Evolutionary conservation across 2,329 filamentous ascomycete genomes (phyloP).

Genomic region (Alternaria triticimaculans): DNA sequence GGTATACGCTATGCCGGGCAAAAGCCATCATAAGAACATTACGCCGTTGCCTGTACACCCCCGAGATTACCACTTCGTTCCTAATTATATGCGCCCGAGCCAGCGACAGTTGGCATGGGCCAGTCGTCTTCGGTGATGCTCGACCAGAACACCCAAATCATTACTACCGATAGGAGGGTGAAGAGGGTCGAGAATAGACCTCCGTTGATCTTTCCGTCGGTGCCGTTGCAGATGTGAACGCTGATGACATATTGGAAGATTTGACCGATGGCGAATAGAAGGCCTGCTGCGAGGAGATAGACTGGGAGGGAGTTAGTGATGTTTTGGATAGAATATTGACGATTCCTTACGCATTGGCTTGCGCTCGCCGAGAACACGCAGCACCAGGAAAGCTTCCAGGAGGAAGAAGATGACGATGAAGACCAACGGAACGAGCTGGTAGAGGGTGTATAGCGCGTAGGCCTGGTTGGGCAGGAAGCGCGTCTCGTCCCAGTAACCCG

Average conservation of each 20-base stretch:
- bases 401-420: slow-evolving; percentile 89
- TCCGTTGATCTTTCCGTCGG: slow-evolving; percentile 86
- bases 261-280: slow-evolving; percentile 90
- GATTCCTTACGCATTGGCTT: slow-evolving; percentile 79
- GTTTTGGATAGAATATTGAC: background rate
- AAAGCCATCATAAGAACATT: slow-evolving; percentile 47
- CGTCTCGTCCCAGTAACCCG: slow-evolving; percentile 71
- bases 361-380: slow-evolving; percentile 84
- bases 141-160: slow-evolving; percentile 95
- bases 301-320: slow-evolving; percentile 54
- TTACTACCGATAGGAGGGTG: slow-evolving; percentile 81
- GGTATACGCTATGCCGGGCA: slow-evolving; percentile 50
- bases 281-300: slow-evolving; percentile 74
- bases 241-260: slow-evolving; percentile 97
- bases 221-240: slow-evolving; percentile 85
- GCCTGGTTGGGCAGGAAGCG: slow-evolving; percentile 64
- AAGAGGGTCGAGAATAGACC: slow-evolving; percentile 93
- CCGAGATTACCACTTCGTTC: slow-evolving; percentile 14
- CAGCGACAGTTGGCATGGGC: slow-evolving; percentile 65
- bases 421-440: slow-evolving; percentile 85
- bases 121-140: slow-evolving; percentile 99
- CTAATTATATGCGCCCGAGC: slow-evolving; percentile 50
- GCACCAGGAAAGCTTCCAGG: slow-evolving; percentile 81
- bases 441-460: slow-evolving; percentile 91
- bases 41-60: slow-evolving; percentile 32